Conservation (phyloP, 192 early-diverging fungal genomes). For the Gamsiella multidivaricata region DNA sequence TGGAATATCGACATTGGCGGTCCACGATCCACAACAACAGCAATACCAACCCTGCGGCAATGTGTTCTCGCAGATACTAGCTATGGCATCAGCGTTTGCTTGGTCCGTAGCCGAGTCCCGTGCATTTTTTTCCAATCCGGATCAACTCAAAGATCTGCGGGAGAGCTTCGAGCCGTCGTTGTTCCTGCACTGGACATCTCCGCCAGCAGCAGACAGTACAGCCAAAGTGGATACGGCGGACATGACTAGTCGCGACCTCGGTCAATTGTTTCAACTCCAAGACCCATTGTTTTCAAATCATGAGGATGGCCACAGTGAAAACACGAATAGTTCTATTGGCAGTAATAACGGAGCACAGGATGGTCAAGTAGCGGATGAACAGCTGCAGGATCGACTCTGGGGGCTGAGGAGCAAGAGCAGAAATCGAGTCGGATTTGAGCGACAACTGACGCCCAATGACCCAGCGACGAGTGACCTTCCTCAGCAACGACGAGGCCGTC, state of each 20-base stretch:
- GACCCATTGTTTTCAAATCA: constrained; percentile 9
- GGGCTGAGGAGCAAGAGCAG: constrained; percentile 19
- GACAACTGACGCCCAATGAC: not conserved
- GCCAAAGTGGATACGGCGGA: constrained; percentile 15
- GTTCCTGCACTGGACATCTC: constrained; percentile 3
- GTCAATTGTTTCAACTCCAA: not conserved
- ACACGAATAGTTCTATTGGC: not conserved
- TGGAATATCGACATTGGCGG: too few relatives aligned
- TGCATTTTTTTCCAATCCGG: constrained; percentile 16
- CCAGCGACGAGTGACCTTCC: not conserved
- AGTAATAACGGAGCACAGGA: not conserved
- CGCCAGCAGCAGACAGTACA: not conserved
- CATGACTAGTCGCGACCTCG: constrained; percentile 10
- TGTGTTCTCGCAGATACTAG: constrained; percentile 25
- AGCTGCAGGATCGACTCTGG: constrained; percentile 4
- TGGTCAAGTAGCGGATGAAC: not conserved
- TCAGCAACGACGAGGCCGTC: not conserved
- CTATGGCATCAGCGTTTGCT: constrained; percentile 26
- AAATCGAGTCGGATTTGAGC: constrained; percentile 23
- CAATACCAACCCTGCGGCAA: constrained; percentile 24
- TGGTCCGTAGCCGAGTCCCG: constrained; percentile 29
- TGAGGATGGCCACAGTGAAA: too few relatives aligned
- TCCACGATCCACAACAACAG: not conserved
- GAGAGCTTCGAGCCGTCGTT: constrained; percentile 12
- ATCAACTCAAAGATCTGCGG: constrained; percentile 8